Conservation (phyloP, 208 protist genomes). For the Naegleria lovaniensis region DNA sequence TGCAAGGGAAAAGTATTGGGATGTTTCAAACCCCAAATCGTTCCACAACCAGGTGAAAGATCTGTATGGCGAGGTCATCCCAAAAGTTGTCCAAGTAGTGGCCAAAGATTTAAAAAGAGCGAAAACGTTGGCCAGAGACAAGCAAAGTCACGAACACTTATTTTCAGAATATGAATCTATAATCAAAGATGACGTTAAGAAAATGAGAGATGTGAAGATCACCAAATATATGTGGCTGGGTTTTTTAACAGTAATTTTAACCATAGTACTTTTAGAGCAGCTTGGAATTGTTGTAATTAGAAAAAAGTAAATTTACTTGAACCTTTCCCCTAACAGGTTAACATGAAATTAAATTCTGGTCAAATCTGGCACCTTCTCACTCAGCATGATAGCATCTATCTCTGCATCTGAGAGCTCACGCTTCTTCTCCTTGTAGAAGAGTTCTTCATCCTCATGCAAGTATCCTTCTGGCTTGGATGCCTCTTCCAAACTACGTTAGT, state of each 20-base stretch:
- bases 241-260: no score
- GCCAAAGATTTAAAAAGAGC: not conserved
- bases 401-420: not conserved
- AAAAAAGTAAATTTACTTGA: no score
- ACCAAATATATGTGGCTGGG: no score
- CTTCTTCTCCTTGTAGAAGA: not conserved
- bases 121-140: not conserved
- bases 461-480: not conserved
- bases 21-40: not conserved
- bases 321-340: no score
- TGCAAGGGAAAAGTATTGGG: not conserved
- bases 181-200: not conserved
- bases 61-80: not conserved
- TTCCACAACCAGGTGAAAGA: not conserved
- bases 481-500: constrained; percentile 14
- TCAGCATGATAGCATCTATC: not conserved
- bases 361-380: not conserved
- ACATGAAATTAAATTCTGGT: not conserved
- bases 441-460: not conserved
- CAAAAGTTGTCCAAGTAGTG: not conserved
- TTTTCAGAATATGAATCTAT: not conserved
- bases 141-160: not conserved
- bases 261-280: no score
- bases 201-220: not conserved
- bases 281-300: no score